A percentile compares a stretch with the other conserved stretches of the same genome.
Conservation (phyloP, 1,284 basidiomycete species). For the Cyathus olla region DNA sequence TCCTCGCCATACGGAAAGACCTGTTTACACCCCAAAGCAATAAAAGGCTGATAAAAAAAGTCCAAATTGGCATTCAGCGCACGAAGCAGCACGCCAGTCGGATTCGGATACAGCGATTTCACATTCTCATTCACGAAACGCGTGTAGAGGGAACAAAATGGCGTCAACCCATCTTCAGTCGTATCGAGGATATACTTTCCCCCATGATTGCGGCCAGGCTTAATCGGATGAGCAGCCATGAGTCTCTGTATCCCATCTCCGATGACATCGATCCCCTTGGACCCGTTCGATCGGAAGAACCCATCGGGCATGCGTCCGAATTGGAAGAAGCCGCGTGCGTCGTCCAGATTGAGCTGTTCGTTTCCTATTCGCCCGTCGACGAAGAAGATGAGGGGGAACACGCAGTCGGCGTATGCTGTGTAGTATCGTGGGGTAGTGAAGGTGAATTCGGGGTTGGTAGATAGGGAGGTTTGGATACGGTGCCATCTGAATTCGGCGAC, state of each 20-base stretch:
- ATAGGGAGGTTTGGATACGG: background rate
- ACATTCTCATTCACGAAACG: background rate
- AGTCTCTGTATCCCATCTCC: background rate
- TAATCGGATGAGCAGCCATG: background rate
- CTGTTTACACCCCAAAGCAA: background rate
- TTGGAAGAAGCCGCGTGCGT: background rate
- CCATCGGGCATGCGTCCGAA: background rate
- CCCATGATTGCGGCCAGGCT: background rate
- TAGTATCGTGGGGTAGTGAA: background rate
- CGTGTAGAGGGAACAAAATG: background rate
- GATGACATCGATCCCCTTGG: background rate
- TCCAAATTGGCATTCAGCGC: background rate
- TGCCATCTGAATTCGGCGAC: constrained; percentile 1
- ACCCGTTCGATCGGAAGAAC: background rate
- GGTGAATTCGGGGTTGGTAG: background rate
- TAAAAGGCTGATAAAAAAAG: background rate
- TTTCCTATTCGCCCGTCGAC: background rate
- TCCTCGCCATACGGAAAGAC: background rate
- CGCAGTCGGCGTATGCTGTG: background rate
- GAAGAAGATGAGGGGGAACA: background rate
- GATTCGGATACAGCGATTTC: background rate
- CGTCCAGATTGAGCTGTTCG: background rate
- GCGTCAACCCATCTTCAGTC: background rate
- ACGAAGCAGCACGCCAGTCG: background rate
- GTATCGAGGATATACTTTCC: background rate